phyloP scores from a whole-genome alignment of 192 early-diverging fungal genomes.

The Coemansia sp. region DNA sequence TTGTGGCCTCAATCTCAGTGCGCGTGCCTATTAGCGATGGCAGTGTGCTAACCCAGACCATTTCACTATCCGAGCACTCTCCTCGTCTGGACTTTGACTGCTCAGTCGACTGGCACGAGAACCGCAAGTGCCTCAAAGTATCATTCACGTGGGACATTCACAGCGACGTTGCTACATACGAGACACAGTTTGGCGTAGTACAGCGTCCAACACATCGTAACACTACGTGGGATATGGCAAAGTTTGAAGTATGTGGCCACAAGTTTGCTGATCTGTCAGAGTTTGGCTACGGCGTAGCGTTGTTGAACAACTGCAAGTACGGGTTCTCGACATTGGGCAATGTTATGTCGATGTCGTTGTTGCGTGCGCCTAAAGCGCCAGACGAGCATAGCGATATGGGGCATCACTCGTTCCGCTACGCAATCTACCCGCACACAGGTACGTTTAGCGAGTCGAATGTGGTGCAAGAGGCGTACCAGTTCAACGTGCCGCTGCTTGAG shows the following conservation, averaged over 20 bases:
- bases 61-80: slow-evolving; percentile 74
- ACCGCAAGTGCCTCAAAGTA: slow-evolving; percentile 83
- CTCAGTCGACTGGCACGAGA: slow-evolving; percentile 91
- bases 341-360: slow-evolving; percentile 75
- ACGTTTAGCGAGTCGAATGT: slow-evolving; percentile 80
- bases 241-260: slow-evolving; percentile 97
- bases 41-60: slow-evolving; percentile 69
- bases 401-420: slow-evolving; percentile 82
- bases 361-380: slow-evolving; percentile 86
- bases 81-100: slow-evolving; percentile 83
- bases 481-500: slow-evolving; percentile 78
- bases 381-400: slow-evolving; percentile 62
- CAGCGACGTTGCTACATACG: slow-evolving; percentile 87
- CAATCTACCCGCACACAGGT: slow-evolving; percentile 83
- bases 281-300: slow-evolving; percentile 88
- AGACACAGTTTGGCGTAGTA: slow-evolving; percentile 90
- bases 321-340: slow-evolving; percentile 83
- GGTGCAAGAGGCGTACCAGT: slow-evolving; percentile 83
- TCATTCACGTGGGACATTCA: slow-evolving; percentile 86
- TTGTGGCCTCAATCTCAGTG: slow-evolving; percentile 71
- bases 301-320: slow-evolving; percentile 97
- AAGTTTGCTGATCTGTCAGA: slow-evolving; percentile 97
- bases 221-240: slow-evolving; percentile 81
- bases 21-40: slow-evolving; percentile 62
- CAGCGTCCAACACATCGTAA: slow-evolving; percentile 95